These are phyloP conservation scores for Malus domestica DNA, from an alignment of 306 rosid genomes.

Conservation along the genomic window ASM211411v1 NC_041795.1:9234001-9234500, in stretches of 20 bases:
- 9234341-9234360: background rate
- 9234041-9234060: too few species aligned
- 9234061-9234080: too few species aligned
- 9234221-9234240: background rate
- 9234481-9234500: fast-evolving
- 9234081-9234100: background rate
- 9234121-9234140: background rate
- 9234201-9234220: background rate
- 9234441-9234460: too few species aligned
- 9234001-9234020: background rate
- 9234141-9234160: background rate
- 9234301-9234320: too few species aligned
- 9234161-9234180: background rate
- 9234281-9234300: background rate
- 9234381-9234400: too few species aligned
- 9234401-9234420: too few species aligned
- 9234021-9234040: background rate
- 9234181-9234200: background rate
- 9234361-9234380: background rate
- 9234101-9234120: background rate
- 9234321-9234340: background rate
- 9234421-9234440: fast-evolving
- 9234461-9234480: fast-evolving
- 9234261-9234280: background rate
- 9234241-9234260: background rate